These are phyloP conservation scores for Entoloma clypeatum DNA, from an alignment of 1,284 basidiomycete species.

Conservation along the genomic window DNA sequence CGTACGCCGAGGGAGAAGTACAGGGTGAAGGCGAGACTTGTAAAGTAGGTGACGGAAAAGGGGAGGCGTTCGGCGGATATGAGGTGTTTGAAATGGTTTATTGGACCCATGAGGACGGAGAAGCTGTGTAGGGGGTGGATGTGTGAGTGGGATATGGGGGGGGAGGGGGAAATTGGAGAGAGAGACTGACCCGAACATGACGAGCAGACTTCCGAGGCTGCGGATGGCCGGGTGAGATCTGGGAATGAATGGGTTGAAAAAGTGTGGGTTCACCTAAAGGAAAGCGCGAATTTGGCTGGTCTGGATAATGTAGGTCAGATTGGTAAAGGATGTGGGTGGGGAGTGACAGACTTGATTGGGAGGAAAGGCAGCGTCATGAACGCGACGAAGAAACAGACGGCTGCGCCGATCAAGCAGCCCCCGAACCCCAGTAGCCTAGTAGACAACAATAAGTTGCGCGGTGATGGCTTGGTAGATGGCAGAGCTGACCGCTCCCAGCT, in stretches of 20 bases:
- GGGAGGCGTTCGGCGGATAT: slow-evolving; percentile 82
- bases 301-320: slow-evolving; percentile 34
- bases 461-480: background rate
- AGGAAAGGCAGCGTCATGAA: slow-evolving; percentile 86
- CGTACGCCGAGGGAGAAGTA: slow-evolving; percentile 86
- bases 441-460: background rate
- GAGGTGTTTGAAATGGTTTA: slow-evolving; percentile 89
- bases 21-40: slow-evolving; percentile 77
- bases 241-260: background rate
- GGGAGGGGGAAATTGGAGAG: slow-evolving; percentile 18
- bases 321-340: background rate
- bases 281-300: slow-evolving; percentile 85
- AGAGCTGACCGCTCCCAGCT: slow-evolving; percentile 78
- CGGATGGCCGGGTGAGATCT: slow-evolving; percentile 9
- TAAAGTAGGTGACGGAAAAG: slow-evolving; percentile 83
- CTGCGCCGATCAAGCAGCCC: slow-evolving; percentile 85
- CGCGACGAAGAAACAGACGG: slow-evolving; percentile 92
- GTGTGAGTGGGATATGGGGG: background rate
- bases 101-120: slow-evolving; percentile 78
- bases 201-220: slow-evolving; percentile 78
- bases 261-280: slow-evolving; percentile 63
- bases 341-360: slow-evolving; percentile 36
- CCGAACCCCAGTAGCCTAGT: slow-evolving; percentile 93
- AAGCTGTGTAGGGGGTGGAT: slow-evolving; percentile 47
- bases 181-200: slow-evolving; percentile 77